These are phyloP conservation scores for Astragalus membranaceus DNA, from an alignment of 306 rosid genomes.

Conservation along the genomic window DNA sequence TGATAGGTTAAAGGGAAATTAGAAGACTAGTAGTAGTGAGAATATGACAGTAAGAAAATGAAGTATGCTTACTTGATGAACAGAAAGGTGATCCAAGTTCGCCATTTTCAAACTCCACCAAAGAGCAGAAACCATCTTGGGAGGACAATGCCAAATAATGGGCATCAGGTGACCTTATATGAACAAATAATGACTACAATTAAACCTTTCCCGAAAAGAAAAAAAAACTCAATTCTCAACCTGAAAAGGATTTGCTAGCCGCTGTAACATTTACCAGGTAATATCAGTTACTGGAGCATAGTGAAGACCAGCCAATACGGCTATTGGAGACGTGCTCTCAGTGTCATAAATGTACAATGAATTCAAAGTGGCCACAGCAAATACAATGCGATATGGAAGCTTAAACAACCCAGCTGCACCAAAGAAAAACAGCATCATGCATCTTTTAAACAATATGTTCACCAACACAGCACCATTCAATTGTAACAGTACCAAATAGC, in stretches of 20 bases:
- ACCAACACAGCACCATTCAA: slow-evolving; percentile 14
- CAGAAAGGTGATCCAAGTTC: slow-evolving; percentile 71
- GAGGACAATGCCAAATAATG: slow-evolving; percentile 78
- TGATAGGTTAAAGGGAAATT: neutral
- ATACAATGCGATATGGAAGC: slow-evolving; percentile 83
- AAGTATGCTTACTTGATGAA: slow-evolving; percentile 38
- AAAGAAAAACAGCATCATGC: slow-evolving; percentile 19
- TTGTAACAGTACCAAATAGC: slow-evolving; percentile 4
- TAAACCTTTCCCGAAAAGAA: slow-evolving; percentile 4
- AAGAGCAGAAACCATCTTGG: slow-evolving; percentile 90
- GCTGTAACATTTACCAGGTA: slow-evolving; percentile 52
- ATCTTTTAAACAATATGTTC: neutral
- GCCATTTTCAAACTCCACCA: slow-evolving; percentile 70
- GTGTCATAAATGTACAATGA: slow-evolving; percentile 82
- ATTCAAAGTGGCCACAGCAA: slow-evolving; percentile 85
- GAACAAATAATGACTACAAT: slow-evolving; percentile 24
- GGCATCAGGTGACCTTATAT: slow-evolving; percentile 74
- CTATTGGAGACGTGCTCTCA: slow-evolving; percentile 70
- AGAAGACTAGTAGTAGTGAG: neutral
- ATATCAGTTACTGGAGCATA: slow-evolving; percentile 91
- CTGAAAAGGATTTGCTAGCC: slow-evolving; percentile 15
- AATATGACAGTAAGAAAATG: neutral
- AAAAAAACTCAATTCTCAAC: neutral
- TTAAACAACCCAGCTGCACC: slow-evolving; percentile 66
- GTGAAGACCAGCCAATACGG: slow-evolving; percentile 78